phyloP scores from a whole-genome alignment of 345 rosid species.

The Brassica incana region DNA sequence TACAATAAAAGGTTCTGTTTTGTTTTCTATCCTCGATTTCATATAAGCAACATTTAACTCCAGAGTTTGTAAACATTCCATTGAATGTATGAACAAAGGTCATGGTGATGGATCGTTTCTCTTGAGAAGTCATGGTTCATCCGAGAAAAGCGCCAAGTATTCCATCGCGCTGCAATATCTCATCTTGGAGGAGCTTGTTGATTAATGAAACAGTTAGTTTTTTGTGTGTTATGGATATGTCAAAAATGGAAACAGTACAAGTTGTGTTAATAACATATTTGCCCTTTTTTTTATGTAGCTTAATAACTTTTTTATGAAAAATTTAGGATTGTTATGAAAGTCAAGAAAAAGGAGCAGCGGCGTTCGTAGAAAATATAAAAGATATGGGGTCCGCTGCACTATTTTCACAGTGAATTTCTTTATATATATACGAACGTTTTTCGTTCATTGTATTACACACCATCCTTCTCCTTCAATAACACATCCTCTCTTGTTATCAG shows the following conservation, averaged over 20 bases:
- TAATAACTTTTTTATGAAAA: too few relatives aligned
- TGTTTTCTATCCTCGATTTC: not conserved
- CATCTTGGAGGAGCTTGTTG: slow-evolving; percentile 34
- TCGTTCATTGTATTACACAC: too few relatives aligned
- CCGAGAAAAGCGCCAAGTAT: slow-evolving; percentile 34
- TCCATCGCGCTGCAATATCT: slow-evolving; percentile 41
- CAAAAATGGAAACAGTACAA: too few relatives aligned
- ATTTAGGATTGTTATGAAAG: not conserved
- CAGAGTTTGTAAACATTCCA: not conserved
- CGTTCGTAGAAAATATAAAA: too few relatives aligned
- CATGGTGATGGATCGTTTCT: slow-evolving; percentile 67
- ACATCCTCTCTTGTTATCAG: too few relatives aligned
- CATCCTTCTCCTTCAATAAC: too few relatives aligned
- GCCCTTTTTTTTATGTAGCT: too few relatives aligned
- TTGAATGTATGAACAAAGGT: slow-evolving; percentile 41
- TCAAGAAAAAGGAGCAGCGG: too few relatives aligned
- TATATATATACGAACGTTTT: too few relatives aligned
- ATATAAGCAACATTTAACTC: not conserved
- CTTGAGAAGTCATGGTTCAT: slow-evolving; percentile 42
- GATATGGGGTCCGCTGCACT: too few relatives aligned
- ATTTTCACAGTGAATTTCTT: too few relatives aligned
- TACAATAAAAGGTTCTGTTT: slow-evolving; percentile 54
- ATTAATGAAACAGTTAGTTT: not conserved
- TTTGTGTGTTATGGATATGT: not conserved
- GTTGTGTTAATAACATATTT: too few relatives aligned